phyloP scores from a whole-genome alignment of 306 rosid genomes.

The Bauhinia variegata region DNA sequence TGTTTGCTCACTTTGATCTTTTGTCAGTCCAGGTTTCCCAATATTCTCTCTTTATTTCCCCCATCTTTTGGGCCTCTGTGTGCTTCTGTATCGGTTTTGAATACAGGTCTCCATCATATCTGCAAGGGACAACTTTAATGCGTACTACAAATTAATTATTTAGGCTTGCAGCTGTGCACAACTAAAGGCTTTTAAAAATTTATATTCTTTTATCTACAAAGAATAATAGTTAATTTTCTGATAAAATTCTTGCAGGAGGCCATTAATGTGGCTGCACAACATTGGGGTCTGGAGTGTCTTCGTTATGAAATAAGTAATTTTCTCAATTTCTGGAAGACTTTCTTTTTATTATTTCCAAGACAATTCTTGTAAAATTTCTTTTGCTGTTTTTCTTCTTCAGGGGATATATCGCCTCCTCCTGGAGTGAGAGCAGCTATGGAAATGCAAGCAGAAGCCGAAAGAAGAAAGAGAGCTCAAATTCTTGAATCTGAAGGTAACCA shows the following conservation, averaged over 20 bases:
- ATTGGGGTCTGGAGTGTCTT: conserved; percentile 96
- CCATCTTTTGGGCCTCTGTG: not conserved
- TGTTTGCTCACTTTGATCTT: not conserved
- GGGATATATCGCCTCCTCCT: conserved; percentile 98
- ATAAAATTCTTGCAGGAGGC: conserved; percentile 62
- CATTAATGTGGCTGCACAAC: conserved; percentile 82
- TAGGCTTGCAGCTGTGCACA: not conserved
- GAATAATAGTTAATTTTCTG: conserved; percentile 36
- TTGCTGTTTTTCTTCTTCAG: conserved; percentile 47
- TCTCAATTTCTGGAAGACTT: conserved; percentile 27
- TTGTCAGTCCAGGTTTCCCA: not conserved
- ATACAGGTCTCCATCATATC: not conserved
- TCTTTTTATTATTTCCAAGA: conserved; percentile 9
- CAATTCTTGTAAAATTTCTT: conserved; percentile 14
- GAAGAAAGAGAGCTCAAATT: conserved; percentile 94
- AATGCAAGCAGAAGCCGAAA: conserved; percentile 99
- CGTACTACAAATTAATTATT: not conserved
- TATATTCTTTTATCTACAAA: no score
- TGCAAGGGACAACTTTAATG: not conserved
- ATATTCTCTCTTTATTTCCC: not conserved
- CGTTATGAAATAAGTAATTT: conserved; percentile 86
- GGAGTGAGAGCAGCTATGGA: conserved; percentile 98
- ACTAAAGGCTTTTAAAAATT: no score
- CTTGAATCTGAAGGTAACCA: conserved; percentile 91
- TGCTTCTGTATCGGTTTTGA: conserved; percentile 5